These are phyloP conservation scores for Stropharia rugosoannulata DNA, from an alignment of 768 basidiomycete species.

Conservation along the genomic window DNA sequence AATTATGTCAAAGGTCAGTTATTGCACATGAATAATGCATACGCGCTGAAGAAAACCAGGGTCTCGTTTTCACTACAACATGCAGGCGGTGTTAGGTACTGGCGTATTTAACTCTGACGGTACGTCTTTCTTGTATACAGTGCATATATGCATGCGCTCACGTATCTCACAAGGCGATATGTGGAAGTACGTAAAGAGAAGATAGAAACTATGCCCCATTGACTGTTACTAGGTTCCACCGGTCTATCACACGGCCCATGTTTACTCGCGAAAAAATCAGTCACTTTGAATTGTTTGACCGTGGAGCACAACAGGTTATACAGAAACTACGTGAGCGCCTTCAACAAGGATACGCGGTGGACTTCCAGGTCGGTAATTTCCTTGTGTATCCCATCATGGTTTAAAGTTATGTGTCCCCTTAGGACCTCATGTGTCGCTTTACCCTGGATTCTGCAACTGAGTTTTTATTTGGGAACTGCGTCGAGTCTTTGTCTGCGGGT, in stretches of 20 bases:
- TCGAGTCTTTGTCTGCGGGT: conserved; percentile 48
- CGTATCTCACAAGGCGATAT: conserved; percentile 25
- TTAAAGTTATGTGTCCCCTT: not conserved
- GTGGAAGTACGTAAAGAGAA: conserved; percentile 31
- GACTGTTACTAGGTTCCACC: conserved; percentile 44
- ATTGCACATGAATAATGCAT: not conserved
- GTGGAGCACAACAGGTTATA: conserved; percentile 46
- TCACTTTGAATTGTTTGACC: conserved; percentile 62
- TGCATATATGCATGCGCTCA: not conserved
- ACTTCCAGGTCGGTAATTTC: conserved; percentile 47
- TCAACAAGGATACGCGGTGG: conserved; percentile 49
- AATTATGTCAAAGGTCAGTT: conserved; percentile 57
- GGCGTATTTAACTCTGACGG: conserved; percentile 75
- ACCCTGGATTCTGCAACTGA: conserved; percentile 68
- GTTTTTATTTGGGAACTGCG: conserved; percentile 62
- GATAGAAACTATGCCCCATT: not conserved
- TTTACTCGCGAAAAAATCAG: conserved; percentile 59
- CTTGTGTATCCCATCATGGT: not conserved
- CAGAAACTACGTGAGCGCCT: conserved; percentile 46
- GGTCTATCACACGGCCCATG: conserved; percentile 64
- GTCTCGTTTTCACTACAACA: conserved; percentile 38
- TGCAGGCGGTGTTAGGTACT: conserved; percentile 52
- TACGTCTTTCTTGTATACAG: conserved; percentile 17
- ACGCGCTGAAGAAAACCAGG: conserved; percentile 23
- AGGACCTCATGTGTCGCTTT: conserved; percentile 62